phyloP scores from a whole-genome alignment of 176 grass and related monocot genomes.

The Paspalum vaginatum region DNA sequence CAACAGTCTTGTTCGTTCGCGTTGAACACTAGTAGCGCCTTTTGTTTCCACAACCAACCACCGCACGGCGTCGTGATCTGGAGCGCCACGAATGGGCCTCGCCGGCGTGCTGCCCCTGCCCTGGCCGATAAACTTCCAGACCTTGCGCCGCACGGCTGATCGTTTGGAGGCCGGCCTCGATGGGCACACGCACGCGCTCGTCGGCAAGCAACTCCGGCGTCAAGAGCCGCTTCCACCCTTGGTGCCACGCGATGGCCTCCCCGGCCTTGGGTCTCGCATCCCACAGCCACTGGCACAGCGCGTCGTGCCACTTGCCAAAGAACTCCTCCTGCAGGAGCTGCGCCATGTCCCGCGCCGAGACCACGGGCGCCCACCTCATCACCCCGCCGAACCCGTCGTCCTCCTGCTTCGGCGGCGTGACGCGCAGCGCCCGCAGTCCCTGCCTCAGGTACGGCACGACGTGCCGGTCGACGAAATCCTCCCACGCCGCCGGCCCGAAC shows the following conservation, averaged over 20 bases:
- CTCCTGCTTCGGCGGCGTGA: constrained; percentile 45
- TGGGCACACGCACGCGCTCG: constrained; percentile 32
- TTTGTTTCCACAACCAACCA: background rate
- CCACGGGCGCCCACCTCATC: constrained; percentile 67
- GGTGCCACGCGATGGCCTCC: constrained; percentile 60
- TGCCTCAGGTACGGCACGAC: constrained; percentile 51
- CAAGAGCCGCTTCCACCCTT: constrained; percentile 58
- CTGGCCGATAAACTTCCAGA: constrained; percentile 33
- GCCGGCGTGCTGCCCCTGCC: background rate
- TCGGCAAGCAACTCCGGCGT: constrained; percentile 64
- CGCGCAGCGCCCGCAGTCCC: constrained; percentile 47
- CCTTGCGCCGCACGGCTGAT: constrained; percentile 49
- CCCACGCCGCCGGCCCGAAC: constrained; percentile 61
- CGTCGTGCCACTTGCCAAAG: constrained; percentile 63
- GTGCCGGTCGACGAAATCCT: constrained; percentile 34
- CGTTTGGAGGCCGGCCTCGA: constrained; percentile 50
- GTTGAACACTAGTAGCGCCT: background rate
- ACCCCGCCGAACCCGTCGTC: constrained; percentile 52
- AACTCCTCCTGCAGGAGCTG: constrained; percentile 62
- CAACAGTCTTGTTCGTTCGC: background rate
- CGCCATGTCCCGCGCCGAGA: constrained; percentile 58
- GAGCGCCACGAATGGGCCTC: background rate
- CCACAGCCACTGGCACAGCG: constrained; percentile 58
- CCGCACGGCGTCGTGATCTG: background rate
- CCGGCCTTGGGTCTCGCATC: constrained; percentile 14